Conservation (phyloP, 2,329 filamentous ascomycete species). For the Raffaelea deltoideospora region DNA sequence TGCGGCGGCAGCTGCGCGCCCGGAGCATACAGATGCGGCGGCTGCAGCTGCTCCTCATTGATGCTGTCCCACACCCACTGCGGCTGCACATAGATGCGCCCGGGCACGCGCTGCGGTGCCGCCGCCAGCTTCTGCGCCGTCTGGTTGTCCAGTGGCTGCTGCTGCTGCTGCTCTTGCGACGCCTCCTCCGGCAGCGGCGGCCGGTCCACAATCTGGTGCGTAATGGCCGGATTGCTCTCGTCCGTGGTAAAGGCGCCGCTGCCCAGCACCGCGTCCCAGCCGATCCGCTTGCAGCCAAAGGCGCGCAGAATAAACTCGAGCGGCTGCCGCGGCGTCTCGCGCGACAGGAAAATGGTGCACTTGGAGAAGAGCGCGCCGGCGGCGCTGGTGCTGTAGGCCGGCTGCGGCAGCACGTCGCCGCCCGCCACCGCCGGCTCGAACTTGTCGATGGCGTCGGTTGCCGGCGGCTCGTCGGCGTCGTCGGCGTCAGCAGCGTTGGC, state of each 20-base stretch:
- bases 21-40: constrained; percentile 76
- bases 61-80: constrained; percentile 98
- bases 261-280: constrained; percentile 83
- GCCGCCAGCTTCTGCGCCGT: constrained; percentile 40
- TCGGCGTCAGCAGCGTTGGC: constrained; percentile 24
- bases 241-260: constrained; percentile 86
- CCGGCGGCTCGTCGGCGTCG: constrained; percentile 30
- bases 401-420: constrained; percentile 76
- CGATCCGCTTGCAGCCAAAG: constrained; percentile 90
- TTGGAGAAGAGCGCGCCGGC: constrained; percentile 68
- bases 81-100: constrained; percentile 83
- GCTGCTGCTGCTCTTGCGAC: constrained; percentile 31
- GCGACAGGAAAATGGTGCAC: constrained; percentile 82
- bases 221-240: constrained; percentile 77
- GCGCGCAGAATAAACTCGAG: constrained; percentile 86
- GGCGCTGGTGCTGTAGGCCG: constrained; percentile 48
- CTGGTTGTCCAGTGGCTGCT: no score
- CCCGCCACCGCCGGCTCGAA: constrained; percentile 76
- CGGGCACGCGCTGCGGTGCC: constrained; percentile 72
- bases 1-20: constrained; percentile 85
- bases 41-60: constrained; percentile 80
- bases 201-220: constrained; percentile 90
- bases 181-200: constrained; percentile 48
- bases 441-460: constrained; percentile 60
- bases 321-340: constrained; percentile 80